Base-by-base conservation (phyloP, 176 grass and related monocot genomes). In the Sorghum bicolor region DNA sequence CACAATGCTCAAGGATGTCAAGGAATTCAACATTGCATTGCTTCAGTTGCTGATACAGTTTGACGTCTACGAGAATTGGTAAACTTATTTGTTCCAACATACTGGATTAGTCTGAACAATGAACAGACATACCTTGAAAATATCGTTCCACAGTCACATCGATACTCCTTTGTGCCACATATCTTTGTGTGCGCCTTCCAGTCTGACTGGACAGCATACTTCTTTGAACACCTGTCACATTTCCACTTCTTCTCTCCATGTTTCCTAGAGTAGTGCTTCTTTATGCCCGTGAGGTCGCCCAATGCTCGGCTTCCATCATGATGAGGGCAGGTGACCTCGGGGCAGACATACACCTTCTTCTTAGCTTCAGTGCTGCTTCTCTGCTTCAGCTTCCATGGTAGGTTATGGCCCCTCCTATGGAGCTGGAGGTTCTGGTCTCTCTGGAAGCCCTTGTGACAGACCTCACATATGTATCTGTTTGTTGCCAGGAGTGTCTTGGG, bases 201-300 rank as follows among this genome's bases (percentile, higher is more conserved):
- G 40, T 92, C 90, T 3, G 90, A 92, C 41, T 92, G 90, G 30
- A 92, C 90, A n/a, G 90, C 90, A 67, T 92, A 92, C 77, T 89
- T 92, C 76, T 92, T 92, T 65, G 91, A 92, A 64, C 91, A 92
- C 11, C 81, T 84, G 26, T 92, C 84, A 15, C 91, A 92, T 76
- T 92, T 92, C 91, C 91, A 92, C 48, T 92, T 92, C 87, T 92
- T 92, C 87, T 92, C 91, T 2, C 91, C 91, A 67, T 92, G 91
- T 58, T 92, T 92, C 39, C 91, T 84, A 17, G 80, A 87, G 81
- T 74, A 92, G 76, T 92, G 91, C 2, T 92, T 92, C 68, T 92
- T 92, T 63, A 92, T 92, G 64, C 91, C 87, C 4, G 91, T 92
- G 64, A 89, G 80, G 72, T 92, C 91, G 0, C 91, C 91, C n/a